A percentile compares a stretch with the other conserved stretches of the same genome.
Conservation (phyloP, 2,329 filamentous ascomycete genomes). For the Hymenoscyphus albidus region DNA sequence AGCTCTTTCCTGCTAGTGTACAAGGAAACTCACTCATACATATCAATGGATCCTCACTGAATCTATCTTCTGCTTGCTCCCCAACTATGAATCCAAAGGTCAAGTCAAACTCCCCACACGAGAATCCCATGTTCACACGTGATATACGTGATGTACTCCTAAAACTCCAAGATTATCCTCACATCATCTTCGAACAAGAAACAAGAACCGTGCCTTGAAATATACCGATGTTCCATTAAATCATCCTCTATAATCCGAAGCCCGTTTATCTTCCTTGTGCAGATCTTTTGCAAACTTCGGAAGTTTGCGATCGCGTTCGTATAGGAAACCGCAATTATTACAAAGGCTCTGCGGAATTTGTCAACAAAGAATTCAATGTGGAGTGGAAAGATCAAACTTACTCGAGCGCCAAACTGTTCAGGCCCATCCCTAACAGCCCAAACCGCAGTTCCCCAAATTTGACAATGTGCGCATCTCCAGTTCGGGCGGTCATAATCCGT, state of each 20-base stretch:
- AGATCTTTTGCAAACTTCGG: constrained; percentile 73
- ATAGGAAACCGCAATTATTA: constrained; percentile 87
- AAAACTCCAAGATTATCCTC: constrained; percentile 17
- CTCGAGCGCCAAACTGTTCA: constrained; percentile 69
- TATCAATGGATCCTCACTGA: constrained; percentile 2
- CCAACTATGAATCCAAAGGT: neutral
- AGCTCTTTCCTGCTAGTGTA: constrained; percentile 7
- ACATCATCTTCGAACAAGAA: constrained; percentile 7
- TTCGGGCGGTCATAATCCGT: constrained; percentile 72
- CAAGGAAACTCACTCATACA: constrained; percentile 7
- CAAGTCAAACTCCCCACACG: neutral
- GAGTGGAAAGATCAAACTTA: constrained; percentile 44
- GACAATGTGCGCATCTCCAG: constrained; percentile 88
- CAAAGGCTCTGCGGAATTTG: constrained; percentile 62
- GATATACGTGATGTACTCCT: constrained; percentile 14
- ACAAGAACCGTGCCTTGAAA: constrained; percentile 5
- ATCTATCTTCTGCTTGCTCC: constrained; percentile 3
- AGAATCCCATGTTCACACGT: constrained; percentile 9
- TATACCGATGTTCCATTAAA: neutral
- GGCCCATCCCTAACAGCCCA: constrained; percentile 89
- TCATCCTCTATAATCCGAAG: constrained; percentile 33
- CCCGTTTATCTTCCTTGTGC: constrained; percentile 43
- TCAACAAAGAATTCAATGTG: constrained; percentile 16
- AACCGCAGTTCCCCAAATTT: constrained; percentile 81
- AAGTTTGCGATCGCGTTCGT: constrained; percentile 79